A percentile compares a stretch with the other conserved stretches of the same genome.
These are phyloP conservation scores for Marvania coccoides DNA, from an alignment of 139 green algal genomes.

Conservation along the genomic window DNA sequence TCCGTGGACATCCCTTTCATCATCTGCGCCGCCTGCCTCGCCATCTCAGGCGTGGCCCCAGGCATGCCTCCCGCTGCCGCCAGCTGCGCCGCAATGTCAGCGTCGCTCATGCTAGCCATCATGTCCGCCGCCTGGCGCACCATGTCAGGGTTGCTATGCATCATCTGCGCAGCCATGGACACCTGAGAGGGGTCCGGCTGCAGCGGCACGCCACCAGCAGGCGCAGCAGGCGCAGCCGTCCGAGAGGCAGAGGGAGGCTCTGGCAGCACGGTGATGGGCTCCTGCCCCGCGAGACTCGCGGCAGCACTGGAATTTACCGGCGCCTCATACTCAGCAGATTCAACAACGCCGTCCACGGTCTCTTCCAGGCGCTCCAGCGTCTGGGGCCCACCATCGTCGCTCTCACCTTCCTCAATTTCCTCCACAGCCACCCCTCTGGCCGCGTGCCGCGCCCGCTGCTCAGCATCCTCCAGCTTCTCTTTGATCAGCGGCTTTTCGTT, in stretches of 20 bases:
- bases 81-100: conserved; percentile 2
- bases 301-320: too few relatives aligned
- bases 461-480: conserved; percentile 20
- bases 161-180: not conserved
- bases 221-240: not conserved
- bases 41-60: conserved; percentile 2
- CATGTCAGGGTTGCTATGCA: conserved; percentile 10
- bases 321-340: too few relatives aligned
- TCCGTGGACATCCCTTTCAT: conserved; percentile 20
- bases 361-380: too few relatives aligned
- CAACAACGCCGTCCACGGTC: not conserved
- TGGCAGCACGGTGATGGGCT: not conserved
- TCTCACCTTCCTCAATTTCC: conserved; percentile 12
- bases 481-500: conserved; percentile 12
- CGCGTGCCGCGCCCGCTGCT: conserved; percentile 7
- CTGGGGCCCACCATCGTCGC: not conserved
- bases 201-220: not conserved
- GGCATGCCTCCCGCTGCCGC: not conserved
- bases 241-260: not conserved
- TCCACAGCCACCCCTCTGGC: not conserved
- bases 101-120: conserved; percentile 13
- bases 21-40: conserved; percentile 8
- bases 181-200: too few relatives aligned
- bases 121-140: not conserved
- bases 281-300: not conserved